Conservation (phyloP, 352 stramenopile genomes). For the Thalassiosira delicatula region DNA sequence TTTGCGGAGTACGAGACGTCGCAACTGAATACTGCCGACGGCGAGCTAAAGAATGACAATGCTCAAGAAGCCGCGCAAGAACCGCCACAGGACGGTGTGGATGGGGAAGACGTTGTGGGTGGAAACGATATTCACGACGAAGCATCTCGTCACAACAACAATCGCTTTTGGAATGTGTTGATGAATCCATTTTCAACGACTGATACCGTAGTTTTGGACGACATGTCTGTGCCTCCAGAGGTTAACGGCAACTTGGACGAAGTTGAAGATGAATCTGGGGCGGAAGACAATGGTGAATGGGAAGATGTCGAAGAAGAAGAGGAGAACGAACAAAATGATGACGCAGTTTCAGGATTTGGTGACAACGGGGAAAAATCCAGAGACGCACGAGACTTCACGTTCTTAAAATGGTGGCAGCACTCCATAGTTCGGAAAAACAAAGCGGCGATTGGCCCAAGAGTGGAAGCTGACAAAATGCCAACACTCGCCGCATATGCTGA, state of each 20-base stretch:
- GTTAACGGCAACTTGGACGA: no score
- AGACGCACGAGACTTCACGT: slow-evolving; percentile 55
- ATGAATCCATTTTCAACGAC: slow-evolving; percentile 32
- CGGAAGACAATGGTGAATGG: slow-evolving; percentile 9
- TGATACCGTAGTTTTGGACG: slow-evolving; percentile 8
- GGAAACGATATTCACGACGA: slow-evolving; percentile 32
- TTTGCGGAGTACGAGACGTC: slow-evolving; percentile 25
- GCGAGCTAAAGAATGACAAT: no score
- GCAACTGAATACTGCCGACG: not conserved
- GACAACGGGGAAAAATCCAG: no score
- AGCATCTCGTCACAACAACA: slow-evolving; percentile 16
- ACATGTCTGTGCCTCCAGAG: slow-evolving; percentile 31
- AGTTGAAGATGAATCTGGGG: slow-evolving; percentile 24
- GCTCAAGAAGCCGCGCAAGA: no score
- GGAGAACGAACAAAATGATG: not conserved
- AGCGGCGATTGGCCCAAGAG: not conserved
- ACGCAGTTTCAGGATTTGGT: no score
- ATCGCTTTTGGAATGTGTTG: slow-evolving; percentile 57
- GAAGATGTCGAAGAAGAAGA: slow-evolving; percentile 37
- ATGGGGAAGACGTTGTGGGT: not conserved
- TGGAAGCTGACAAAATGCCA: not conserved
- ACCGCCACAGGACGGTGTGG: no score
- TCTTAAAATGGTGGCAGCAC: slow-evolving; percentile 58
- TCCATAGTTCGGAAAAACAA: slow-evolving; percentile 38
- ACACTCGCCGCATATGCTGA: no score